A percentile compares a stretch with the other conserved stretches of the same genome.
phyloP scores from a whole-genome alignment of 495 filamentous ascomycete genomes.

The Xylaria scruposa region DNA sequence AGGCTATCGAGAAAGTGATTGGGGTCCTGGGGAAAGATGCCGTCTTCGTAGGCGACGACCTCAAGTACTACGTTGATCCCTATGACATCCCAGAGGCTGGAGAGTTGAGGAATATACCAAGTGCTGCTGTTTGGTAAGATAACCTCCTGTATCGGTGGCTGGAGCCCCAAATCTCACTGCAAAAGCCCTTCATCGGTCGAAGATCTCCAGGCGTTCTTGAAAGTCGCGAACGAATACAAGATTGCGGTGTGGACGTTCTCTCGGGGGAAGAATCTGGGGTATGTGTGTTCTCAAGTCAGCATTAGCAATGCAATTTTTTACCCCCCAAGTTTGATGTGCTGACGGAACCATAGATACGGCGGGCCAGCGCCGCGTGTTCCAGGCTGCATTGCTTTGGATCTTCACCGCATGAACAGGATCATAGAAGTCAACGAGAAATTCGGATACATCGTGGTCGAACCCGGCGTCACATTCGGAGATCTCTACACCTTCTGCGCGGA shows the following conservation, averaged over 20 bases:
- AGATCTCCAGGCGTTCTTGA: conserved; percentile 52
- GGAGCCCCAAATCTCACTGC: not conserved
- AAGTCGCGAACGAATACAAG: conserved; percentile 49
- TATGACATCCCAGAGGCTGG: conserved; percentile 48
- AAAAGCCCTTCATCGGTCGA: conserved; percentile 43
- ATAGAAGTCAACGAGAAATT: conserved; percentile 62
- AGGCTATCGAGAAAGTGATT: conserved; percentile 43
- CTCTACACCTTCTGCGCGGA: conserved; percentile 59
- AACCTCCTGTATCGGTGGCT: not conserved
- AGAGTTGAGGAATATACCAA: conserved; percentile 46
- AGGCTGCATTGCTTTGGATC: conserved; percentile 60
- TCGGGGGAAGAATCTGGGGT: conserved; percentile 59
- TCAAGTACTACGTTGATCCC: conserved; percentile 54
- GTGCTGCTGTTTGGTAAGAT: conserved; percentile 48
- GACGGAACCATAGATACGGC: conserved; percentile 54
- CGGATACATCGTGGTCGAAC: conserved; percentile 61
- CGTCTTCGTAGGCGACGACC: conserved; percentile 44
- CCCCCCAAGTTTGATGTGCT: not conserved
- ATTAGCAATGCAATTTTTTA: not conserved
- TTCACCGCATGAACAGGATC: conserved; percentile 63
- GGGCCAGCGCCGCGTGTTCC: conserved; percentile 60
- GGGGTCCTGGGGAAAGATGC: conserved; percentile 42
- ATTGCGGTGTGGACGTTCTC: conserved; percentile 61
- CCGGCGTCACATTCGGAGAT: conserved; percentile 62
- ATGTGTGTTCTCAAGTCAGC: conserved; percentile 4